A percentile compares a stretch with the other conserved stretches of the same genome.
phyloP scores from a whole-genome alignment of 768 basidiomycete species.

The Leccinum boreale region DNA sequence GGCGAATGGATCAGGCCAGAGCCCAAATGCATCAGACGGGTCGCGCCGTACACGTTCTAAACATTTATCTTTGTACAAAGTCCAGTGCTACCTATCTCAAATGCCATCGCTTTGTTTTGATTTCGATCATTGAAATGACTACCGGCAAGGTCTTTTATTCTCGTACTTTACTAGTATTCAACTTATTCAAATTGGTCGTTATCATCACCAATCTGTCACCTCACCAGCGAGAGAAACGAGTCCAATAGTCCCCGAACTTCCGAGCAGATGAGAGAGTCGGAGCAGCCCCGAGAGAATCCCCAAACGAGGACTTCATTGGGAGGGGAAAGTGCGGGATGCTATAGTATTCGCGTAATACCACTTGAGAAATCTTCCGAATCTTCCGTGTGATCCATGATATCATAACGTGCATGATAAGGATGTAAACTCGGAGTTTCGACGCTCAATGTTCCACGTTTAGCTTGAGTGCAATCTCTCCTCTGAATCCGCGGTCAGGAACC shows the following conservation, averaged over 20 bases:
- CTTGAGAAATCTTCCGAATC: not conserved
- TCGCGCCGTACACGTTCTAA: slow-evolving; percentile 1
- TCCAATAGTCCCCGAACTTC: not conserved
- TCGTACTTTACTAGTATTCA: no score
- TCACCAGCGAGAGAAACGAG: not conserved
- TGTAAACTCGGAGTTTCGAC: no score
- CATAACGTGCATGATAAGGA: no score
- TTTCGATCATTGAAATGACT: not conserved
- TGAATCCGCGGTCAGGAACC: not conserved
- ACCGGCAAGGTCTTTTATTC: not conserved
- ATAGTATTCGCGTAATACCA: not conserved
- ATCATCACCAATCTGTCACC: not conserved
- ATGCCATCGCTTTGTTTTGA: no score
- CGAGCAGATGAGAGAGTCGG: not conserved
- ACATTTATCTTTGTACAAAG: not conserved
- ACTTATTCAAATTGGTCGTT: not conserved
- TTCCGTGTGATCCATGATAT: no score
- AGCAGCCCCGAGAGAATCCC: no score
- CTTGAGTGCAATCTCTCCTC: not conserved
- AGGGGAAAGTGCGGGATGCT: not conserved
- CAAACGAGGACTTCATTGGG: no score
- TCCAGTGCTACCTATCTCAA: not conserved
- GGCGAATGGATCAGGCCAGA: slow-evolving; percentile 10
- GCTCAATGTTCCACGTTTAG: not conserved
- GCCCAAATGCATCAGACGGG: slow-evolving; percentile 11